Conservation (phyloP, 1,284 basidiomycete species). For the Sporisorium exsertum region DNA sequence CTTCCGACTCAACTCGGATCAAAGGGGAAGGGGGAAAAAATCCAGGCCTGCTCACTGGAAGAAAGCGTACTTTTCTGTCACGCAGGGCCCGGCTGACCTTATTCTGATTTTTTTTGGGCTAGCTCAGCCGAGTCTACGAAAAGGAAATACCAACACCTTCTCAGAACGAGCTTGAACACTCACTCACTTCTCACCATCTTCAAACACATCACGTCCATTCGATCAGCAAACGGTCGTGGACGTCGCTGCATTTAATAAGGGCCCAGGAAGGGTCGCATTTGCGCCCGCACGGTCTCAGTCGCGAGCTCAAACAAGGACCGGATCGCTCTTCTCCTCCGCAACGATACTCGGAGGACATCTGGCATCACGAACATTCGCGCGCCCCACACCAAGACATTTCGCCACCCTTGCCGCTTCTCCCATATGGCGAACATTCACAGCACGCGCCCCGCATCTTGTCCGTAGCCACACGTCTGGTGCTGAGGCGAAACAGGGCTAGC, state of each 20-base stretch:
- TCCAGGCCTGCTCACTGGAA: conserved; percentile 2
- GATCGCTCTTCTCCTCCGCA: not conserved
- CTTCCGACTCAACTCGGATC: conserved; percentile 19
- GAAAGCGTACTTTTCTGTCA: not conserved
- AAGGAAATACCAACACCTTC: conserved; percentile 1
- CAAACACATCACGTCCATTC: not conserved
- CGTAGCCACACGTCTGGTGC: conserved; percentile 12
- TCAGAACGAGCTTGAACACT: no score
- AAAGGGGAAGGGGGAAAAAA: not conserved
- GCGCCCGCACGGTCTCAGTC: not conserved
- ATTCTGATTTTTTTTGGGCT: conserved; percentile 23
- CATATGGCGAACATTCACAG: conserved; percentile 12
- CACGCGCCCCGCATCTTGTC: not conserved
- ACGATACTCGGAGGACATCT: not conserved
- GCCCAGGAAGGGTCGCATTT: no score
- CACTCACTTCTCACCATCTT: not conserved
- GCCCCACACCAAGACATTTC: not conserved
- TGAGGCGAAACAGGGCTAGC: conserved; percentile 12
- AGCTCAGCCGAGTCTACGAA: conserved; percentile 13
- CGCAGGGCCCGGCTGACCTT: conserved; percentile 27
- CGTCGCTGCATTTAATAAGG: not conserved
- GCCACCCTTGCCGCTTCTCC: not conserved
- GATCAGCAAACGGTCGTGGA: not conserved
- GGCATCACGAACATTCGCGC: not conserved
- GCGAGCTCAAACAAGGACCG: not conserved